Base-by-base conservation (phyloP, 176 grass and related monocot genomes). In the Hordeum marinum region DNA sequence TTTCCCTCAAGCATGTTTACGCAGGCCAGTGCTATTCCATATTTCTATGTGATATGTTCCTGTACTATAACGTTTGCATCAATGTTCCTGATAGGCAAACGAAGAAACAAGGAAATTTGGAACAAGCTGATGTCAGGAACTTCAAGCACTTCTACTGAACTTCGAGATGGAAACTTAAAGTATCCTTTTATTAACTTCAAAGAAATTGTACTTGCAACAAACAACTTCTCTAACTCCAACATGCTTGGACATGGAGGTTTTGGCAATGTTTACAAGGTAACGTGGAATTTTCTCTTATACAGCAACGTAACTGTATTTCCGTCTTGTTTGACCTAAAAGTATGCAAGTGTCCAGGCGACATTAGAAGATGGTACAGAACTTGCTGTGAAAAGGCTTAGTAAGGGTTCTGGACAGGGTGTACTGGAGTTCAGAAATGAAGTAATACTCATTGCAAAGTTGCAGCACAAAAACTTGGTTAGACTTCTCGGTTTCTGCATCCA, bases 211-310 rank as follows among this genome's bases (percentile, higher is more conserved):
- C 6, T n/a, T 36, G 81, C 81, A 41, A 83, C 81, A n/a, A 46
- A 63, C n/a, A 83, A 83, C 54, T 74, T 83, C 32, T 34, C 32
- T 34, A 34, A 34, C 26, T 41, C 57, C 37, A 43, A 74, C 70
- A 63, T 57, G 50, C 81, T 83, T 57, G 81, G 81, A 7, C n/a
- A 46, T 1, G 81, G 81, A 6, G 68, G 81, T 42, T 83, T 83
- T 10, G 81, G 81, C 20, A 36, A 69, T 8, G 81, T 83, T 46
- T 83, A 83, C 15, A 60, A 62, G 68, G 81, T 83, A 83, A 62
- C 5, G 5, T 43, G n/a, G 29, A 27, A 5, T 18, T 26, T 20
- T 50, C 9, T n/a, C 23, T 27, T 26, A 9, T 57, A 58, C 25
- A 40, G 32, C 29, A 39, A 63, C 64, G 8, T 63, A 40, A 39